Evolutionary conservation across 208 protist species (phyloP).

Genomic region (Crithidia bombi): DNA sequence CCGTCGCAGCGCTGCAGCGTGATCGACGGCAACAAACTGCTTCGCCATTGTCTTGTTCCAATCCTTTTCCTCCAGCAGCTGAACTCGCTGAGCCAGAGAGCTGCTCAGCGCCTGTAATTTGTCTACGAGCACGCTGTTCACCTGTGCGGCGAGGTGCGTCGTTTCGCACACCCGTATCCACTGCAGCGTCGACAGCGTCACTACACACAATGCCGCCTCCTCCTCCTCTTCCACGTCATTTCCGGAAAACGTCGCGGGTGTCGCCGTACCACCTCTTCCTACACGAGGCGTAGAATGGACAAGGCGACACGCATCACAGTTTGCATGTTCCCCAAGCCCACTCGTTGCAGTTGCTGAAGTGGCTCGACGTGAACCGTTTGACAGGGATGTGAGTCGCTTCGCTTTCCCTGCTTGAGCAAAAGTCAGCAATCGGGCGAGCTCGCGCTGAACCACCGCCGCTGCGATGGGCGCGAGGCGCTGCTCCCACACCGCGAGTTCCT

Average conservation of each 20-base stretch:
- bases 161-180: constrained; percentile 20
- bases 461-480: not conserved
- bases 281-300: not conserved
- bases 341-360: not conserved
- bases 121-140: not conserved
- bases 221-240: not conserved
- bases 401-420: not conserved
- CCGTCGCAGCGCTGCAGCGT: not conserved
- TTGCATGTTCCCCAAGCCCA: not conserved
- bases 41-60: constrained; percentile 30
- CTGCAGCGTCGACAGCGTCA: not conserved
- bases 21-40: constrained; percentile 20
- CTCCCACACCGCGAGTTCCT: not conserved
- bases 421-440: not conserved
- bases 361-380: not conserved
- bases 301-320: not conserved
- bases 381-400: not conserved
- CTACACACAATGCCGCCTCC: not conserved
- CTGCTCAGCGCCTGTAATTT: not conserved
- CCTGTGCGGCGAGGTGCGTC: not conserved
- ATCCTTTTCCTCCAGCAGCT: constrained; percentile 16
- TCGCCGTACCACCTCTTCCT: not conserved
- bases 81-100: constrained; percentile 5
- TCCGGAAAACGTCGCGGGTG: not conserved
- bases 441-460: constrained; percentile 12